Conservation (phyloP, 805 yeast genomes). For the Lipomyces anomalus region DNA sequence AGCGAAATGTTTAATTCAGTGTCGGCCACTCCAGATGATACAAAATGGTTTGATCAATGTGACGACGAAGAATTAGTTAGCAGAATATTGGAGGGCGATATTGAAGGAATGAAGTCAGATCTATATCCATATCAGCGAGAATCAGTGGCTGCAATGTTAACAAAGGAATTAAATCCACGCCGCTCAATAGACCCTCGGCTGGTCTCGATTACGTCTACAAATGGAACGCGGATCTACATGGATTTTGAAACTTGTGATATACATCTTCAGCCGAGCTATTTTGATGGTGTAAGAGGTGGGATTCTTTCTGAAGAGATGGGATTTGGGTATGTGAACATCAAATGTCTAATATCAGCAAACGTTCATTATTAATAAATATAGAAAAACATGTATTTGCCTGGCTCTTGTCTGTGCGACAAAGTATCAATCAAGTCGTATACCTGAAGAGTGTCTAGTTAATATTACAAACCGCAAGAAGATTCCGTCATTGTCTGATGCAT, state of each 20-base stretch:
- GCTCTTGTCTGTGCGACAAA: constrained; percentile 53
- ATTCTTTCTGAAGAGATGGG: constrained; percentile 67
- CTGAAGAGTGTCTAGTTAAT: constrained; percentile 27
- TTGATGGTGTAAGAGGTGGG: constrained; percentile 52
- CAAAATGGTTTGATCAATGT: constrained; percentile 24
- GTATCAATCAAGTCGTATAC: constrained; percentile 45
- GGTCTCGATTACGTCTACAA: constrained; percentile 27
- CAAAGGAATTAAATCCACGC: constrained; percentile 41
- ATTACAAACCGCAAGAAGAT: constrained; percentile 26
- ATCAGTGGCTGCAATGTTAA: constrained; percentile 56
- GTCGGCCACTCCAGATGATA: constrained; percentile 10
- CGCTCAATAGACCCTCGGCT: constrained; percentile 37
- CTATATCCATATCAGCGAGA: constrained; percentile 57
- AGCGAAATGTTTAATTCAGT: constrained; percentile 22
- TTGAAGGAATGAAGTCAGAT: constrained; percentile 45
- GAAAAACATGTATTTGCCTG: constrained; percentile 56
- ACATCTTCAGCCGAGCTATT: constrained; percentile 38
- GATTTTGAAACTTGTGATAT: constrained; percentile 36
- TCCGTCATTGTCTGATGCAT: constrained; percentile 36
- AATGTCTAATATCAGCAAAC: not conserved
- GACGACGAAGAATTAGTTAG: constrained; percentile 23
- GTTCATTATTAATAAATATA: constrained; percentile 24
- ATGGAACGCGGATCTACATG: constrained; percentile 30
- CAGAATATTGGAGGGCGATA: constrained; percentile 30
- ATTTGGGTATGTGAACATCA: constrained; percentile 29